Evolutionary conservation across 2,329 filamentous ascomycete species (phyloP).

Genomic region (Ophiostoma quercus): DNA sequence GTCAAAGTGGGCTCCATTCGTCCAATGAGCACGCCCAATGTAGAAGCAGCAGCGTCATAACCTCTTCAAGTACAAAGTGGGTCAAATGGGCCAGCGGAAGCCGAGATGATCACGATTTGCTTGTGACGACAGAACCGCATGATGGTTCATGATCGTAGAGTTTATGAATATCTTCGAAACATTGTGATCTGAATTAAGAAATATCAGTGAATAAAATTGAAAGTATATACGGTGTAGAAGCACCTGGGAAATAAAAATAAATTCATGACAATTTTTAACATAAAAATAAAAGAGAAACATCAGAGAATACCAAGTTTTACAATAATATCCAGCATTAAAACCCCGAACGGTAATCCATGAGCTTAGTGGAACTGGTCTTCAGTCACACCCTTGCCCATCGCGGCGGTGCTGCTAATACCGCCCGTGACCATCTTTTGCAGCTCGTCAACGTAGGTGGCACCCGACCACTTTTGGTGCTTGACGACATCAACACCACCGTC

Average conservation of each 20-base stretch:
- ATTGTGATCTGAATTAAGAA: no score
- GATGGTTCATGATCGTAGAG: not conserved
- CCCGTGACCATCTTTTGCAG: conserved; percentile 95
- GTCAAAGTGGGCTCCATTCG: not conserved
- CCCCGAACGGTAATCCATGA: not conserved
- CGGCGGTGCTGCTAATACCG: conserved; percentile 83
- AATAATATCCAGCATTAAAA: not conserved
- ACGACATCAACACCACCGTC: conserved; percentile 85
- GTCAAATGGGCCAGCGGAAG: conserved; percentile 9
- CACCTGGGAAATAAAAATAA: not conserved
- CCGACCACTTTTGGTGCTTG: conserved; percentile 98
- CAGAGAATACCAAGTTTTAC: not conserved
- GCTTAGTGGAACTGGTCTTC: conserved; percentile 86
- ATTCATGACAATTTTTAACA: not conserved
- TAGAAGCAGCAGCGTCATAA: conserved; percentile 5
- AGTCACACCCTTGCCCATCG: conserved; percentile 96
- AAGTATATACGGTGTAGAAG: not conserved
- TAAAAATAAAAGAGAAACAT: not conserved
- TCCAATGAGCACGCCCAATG: not conserved
- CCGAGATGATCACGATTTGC: conserved; percentile 10
- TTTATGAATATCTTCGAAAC: no score
- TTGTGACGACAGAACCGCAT: not conserved
- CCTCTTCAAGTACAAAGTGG: not conserved
- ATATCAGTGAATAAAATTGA: not conserved
- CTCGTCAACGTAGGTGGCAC: conserved; percentile 91